A percentile compares a stretch with the other conserved stretches of the same genome.
phyloP scores from a whole-genome alignment of 2,329 filamentous ascomycete species.

The Microthyrium microscopicum region DNA sequence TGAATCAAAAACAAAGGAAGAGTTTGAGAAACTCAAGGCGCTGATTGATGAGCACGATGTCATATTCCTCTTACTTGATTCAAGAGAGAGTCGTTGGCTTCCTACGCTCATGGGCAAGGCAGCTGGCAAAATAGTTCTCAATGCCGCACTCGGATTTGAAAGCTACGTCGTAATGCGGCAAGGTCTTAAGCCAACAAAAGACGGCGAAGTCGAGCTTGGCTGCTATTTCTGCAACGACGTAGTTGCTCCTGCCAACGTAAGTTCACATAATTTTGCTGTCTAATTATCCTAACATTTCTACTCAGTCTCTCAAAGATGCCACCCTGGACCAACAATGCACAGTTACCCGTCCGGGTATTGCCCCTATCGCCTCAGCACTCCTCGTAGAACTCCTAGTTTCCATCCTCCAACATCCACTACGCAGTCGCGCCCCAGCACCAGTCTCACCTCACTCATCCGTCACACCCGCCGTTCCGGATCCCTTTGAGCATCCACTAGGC shows the following conservation, averaged over 20 bases:
- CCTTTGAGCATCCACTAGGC: conserved; percentile 43
- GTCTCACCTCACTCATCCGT: conserved; percentile 8
- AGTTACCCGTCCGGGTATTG: conserved; percentile 83
- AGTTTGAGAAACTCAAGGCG: conserved; percentile 58
- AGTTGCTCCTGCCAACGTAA: conserved; percentile 80
- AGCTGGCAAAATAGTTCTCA: conserved; percentile 86
- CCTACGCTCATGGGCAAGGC: conserved; percentile 94
- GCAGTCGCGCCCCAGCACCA: conserved; percentile 20
- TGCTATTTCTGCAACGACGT: conserved; percentile 99
- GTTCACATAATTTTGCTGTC: conserved; percentile 18
- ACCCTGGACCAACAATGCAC: conserved; percentile 97
- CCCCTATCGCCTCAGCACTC: conserved; percentile 78
- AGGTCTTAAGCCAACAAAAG: conserved; percentile 40
- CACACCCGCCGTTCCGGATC: conserved; percentile 11
- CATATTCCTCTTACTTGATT: conserved; percentile 95
- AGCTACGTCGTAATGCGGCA: conserved; percentile 96
- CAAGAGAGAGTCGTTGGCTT: conserved; percentile 83
- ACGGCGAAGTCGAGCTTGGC: conserved; percentile 53
- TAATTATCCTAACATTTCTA: conserved; percentile 1
- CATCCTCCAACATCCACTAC: conserved; percentile 52
- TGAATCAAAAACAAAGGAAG: conserved; percentile 40
- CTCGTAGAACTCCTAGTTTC: conserved; percentile 82
- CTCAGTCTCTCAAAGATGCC: conserved; percentile 76
- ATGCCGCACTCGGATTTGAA: conserved; percentile 89
- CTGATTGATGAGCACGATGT: conserved; percentile 77